Conservation (phyloP, 805 yeast species). For the Starmerella vaccinii region DNA sequence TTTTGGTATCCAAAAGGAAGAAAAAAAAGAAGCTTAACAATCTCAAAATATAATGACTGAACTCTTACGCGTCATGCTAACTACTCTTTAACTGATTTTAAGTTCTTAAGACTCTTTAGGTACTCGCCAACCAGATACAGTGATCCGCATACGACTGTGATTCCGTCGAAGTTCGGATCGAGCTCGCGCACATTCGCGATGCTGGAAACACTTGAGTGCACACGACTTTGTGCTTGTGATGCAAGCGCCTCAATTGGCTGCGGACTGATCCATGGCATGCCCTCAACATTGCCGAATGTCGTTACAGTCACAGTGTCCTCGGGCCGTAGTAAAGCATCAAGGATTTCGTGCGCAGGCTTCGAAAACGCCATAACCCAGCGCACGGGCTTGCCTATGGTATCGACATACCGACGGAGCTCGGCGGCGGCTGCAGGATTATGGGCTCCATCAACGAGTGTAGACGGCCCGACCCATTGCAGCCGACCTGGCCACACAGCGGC, state of each 20-base stretch:
- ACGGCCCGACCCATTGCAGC: slow-evolving; percentile 42
- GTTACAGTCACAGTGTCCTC: slow-evolving; percentile 55
- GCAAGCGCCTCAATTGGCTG: slow-evolving; percentile 32
- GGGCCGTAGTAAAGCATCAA: slow-evolving; percentile 40
- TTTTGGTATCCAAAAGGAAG: neutral
- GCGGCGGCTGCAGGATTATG: slow-evolving; percentile 79
- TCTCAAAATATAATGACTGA: too few species aligned
- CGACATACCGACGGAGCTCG: slow-evolving; percentile 52
- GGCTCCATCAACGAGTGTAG: slow-evolving; percentile 74
- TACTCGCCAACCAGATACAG: slow-evolving; percentile 53
- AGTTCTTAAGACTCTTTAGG: neutral
- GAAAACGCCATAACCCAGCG: slow-evolving; percentile 68
- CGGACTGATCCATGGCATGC: slow-evolving; percentile 88
- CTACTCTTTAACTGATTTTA: neutral
- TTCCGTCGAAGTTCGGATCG: slow-evolving; percentile 18
- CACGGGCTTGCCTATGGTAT: slow-evolving; percentile 31
- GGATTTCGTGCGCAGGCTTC: slow-evolving; percentile 45
- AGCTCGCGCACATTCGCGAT: slow-evolving; percentile 19
- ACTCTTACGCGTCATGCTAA: too few species aligned
- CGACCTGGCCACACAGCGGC: slow-evolving; percentile 79
- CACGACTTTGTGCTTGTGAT: slow-evolving; percentile 20
- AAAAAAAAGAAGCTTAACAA: too few species aligned
- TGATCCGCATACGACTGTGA: slow-evolving; percentile 56
- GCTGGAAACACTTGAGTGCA: slow-evolving; percentile 22
- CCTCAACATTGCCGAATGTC: slow-evolving; percentile 57